Percentiles rank a stretch among this genome's conserved stretches.
These are phyloP conservation scores for Onygenales sp. DNA, from an alignment of 2,329 filamentous ascomycete species.

Conservation along the genomic window DNA sequence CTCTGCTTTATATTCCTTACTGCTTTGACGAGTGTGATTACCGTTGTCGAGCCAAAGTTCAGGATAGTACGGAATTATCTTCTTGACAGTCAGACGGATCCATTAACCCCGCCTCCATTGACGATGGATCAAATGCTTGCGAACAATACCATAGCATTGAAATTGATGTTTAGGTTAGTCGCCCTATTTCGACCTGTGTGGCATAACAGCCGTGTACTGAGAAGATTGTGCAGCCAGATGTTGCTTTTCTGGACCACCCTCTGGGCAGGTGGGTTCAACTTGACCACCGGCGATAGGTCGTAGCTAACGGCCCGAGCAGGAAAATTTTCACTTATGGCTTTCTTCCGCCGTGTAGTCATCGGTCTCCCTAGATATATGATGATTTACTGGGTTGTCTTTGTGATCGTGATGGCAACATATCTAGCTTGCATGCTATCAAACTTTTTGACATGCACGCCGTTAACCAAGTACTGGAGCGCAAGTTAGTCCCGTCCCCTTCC, in stretches of 20 bases:
- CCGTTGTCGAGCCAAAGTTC: background rate
- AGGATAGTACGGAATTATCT: background rate
- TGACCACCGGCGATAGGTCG: no score
- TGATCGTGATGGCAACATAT: background rate
- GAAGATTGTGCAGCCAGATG: background rate
- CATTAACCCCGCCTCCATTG: background rate
- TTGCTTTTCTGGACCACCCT: background rate
- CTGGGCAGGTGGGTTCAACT: background rate
- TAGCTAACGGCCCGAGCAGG: background rate
- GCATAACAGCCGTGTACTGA: background rate
- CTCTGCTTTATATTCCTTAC: constrained; percentile 1
- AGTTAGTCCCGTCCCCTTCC: background rate
- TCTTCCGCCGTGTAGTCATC: constrained; percentile 8
- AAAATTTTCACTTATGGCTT: constrained; percentile 9
- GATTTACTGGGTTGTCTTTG: background rate
- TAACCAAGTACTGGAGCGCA: background rate
- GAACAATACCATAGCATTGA: background rate
- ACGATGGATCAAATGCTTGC: background rate
- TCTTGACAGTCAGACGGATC: background rate
- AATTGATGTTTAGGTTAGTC: constrained; percentile 1
- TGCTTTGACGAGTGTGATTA: background rate
- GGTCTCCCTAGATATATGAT: constrained; percentile 5
- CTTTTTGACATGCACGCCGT: background rate
- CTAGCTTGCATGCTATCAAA: background rate
- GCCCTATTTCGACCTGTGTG: background rate